Evolutionary conservation across 805 yeast genomes (phyloP), one percentile per base, ranked within the genome.

Genomic region (Lachancea cidri): DNA sequence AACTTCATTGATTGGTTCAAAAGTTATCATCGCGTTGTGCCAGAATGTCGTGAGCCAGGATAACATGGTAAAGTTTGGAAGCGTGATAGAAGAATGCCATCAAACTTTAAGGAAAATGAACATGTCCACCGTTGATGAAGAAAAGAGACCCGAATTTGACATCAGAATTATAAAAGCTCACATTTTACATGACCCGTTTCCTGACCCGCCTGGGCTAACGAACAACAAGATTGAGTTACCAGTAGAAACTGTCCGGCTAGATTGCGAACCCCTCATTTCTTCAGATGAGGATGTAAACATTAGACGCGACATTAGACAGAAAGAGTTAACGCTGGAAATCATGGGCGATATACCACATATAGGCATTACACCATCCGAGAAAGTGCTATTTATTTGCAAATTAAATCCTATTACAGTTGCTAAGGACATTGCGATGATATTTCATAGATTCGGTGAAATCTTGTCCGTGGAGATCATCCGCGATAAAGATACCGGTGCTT

Each of bases 261-360:
- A n/a, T n/a, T n/a, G n/a, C n/a, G n/a, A 45, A 53, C 66, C 14
- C 47, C 58, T 13, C 55, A 51, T 5, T 52, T 50, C 22, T 42
- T 49, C 4, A n/a, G n/a, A n/a, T n/a, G 57, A 52, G 5, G 58
- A 48, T 17, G 55, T 54, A 13, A 45, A 45, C 15, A 43, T 60
- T 17, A 68, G 62, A 24, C 54, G 47, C 13, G 62, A 55, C 29
- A 48, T 53, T 11, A 53, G 55, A 34, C 40, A 50, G 2, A 77
- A 77, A 42, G 83, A 85, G 2, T 55, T 81, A 25, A 73, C 86
- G 0, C 60, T 81, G 36, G 86, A 81, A 50, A 61, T 81, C 45
- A 65, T 81, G 33, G 85, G 85, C 0, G 86, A 81, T 49, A 47
- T 81, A 5, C 81, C 83, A 1, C 66, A 68, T 29, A 78, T 82